phyloP scores from a whole-genome alignment of 106 monocot species.

The Dendrobium nobile region DNA sequence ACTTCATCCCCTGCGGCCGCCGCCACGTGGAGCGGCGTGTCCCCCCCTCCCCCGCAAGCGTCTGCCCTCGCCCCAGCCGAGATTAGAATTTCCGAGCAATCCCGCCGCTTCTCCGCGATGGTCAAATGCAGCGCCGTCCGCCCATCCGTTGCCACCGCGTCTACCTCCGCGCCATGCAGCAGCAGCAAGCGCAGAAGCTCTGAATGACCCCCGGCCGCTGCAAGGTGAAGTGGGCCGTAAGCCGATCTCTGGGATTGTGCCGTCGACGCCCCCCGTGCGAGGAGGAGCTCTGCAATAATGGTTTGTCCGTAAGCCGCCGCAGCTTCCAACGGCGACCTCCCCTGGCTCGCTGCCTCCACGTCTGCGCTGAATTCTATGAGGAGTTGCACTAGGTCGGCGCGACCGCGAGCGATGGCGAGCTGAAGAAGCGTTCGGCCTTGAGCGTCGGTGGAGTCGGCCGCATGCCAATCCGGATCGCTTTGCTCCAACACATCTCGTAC shows the following conservation, averaged over 20 bases:
- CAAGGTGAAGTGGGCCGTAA: constrained; percentile 32
- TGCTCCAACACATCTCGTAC: constrained; percentile 38
- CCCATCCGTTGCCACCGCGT: constrained; percentile 30
- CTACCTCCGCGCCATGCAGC: constrained; percentile 19
- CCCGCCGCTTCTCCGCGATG: constrained; percentile 20
- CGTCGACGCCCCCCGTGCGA: constrained; percentile 27
- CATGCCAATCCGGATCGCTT: constrained; percentile 41
- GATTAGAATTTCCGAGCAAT: constrained; percentile 26
- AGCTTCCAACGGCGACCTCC: constrained; percentile 40
- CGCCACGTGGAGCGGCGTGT: constrained; percentile 39
- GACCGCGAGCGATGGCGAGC: constrained; percentile 26
- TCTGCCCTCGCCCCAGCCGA: constrained; percentile 26
- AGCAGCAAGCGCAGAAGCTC: constrained; percentile 39
- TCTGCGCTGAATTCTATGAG: constrained; percentile 44
- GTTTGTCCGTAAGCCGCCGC: constrained; percentile 40
- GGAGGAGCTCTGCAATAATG: constrained; percentile 40
- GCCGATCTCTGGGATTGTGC: constrained; percentile 13
- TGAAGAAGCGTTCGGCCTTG: constrained; percentile 35
- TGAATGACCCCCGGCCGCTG: constrained; percentile 26
- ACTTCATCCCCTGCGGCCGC: constrained; percentile 32
- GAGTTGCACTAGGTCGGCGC: constrained; percentile 50
- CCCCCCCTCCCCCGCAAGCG: constrained; percentile 20
- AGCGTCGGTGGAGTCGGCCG: constrained; percentile 35
- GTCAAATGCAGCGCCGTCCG: constrained; percentile 40
- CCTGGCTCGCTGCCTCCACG: constrained; percentile 26